Evolutionary conservation across 2,329 filamentous ascomycete genomes (phyloP), one percentile per base, ranked within the genome.

Genomic region (Fusarium palustre): DNA sequence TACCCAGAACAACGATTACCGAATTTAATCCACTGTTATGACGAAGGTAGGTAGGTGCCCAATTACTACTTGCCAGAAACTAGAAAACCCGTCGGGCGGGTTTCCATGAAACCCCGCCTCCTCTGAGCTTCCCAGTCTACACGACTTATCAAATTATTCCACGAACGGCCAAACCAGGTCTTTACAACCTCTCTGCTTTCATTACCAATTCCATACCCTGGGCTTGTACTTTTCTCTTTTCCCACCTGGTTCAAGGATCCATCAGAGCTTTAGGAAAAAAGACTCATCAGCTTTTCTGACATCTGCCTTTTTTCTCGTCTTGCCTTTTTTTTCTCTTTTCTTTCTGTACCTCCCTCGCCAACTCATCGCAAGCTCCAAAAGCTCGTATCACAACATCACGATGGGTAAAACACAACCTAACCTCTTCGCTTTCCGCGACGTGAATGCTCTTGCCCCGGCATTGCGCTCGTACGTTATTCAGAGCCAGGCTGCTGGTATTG

Each of bases 381-480:
- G 59, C 39, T 33, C 41, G 36, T 31, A 55, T 12, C 30, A 48
- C 53, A 82, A 57, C 64, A 52, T 59, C 62, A 71, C 73, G 64
- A 88, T 88, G 83, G 83, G 82, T 75, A 87, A 86, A 75, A 79
- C 79, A 70, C 86, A 88, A 76, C 85, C 87, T 64, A 90, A 89
- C 76, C 91, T 99, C 75, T 97, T 92, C 86, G 89, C 92, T 72
- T 98, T 97, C 81, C 83, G 89, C 72, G 86, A 85, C 80, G 82
- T 86, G 76, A 86, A 89, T 70, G 84, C 88, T 64, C 90, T 99
- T 72, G 92, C 94, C 22, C 83, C 87, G 36, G 90, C 91, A 69
- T 88, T 99, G 74, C 91, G 94, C 77, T 83, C 88, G 74, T 97
- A 97, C 81, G 85, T 98, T 75, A 86, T 97, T 74, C 87, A 92